These are phyloP conservation scores for Neonectria magnoliae DNA, from an alignment of 2,329 filamentous ascomycete species.

Conservation along the genomic window DNA sequence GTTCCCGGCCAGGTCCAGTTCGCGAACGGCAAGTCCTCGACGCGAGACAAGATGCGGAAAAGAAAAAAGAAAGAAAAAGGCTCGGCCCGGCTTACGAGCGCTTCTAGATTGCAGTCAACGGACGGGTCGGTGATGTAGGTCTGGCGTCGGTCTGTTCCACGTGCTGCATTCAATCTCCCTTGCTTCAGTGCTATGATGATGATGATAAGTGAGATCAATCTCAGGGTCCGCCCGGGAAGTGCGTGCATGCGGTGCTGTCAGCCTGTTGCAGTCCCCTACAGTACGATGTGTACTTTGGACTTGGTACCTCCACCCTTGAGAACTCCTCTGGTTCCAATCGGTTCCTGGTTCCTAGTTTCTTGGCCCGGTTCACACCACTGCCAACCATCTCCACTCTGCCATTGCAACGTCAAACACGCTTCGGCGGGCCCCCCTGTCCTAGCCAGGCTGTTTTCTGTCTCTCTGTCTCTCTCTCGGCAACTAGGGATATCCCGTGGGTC, in stretches of 20 bases:
- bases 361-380: conserved; percentile 32
- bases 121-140: neutral
- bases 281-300: neutral
- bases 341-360: conserved; percentile 37
- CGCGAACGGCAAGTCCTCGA: neutral
- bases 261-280: too few species aligned
- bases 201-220: neutral
- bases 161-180: too few species aligned
- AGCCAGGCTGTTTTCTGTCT: neutral
- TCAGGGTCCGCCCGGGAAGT: neutral
- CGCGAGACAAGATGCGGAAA: neutral
- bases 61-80: neutral
- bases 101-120: neutral
- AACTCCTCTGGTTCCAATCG: conserved; percentile 13
- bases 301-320: conserved; percentile 10
- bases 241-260: neutral
- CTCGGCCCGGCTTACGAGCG: neutral
- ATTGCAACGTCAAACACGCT: conserved; percentile 26
- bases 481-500: conserved; percentile 4
- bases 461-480: neutral
- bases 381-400: conserved; percentile 29
- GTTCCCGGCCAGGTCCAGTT: neutral
- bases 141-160: neutral
- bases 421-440: neutral
- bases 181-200: neutral